Evolutionary conservation across 768 basidiomycete genomes (phyloP).

Genomic region (Lactarius hengduanensis): DNA sequence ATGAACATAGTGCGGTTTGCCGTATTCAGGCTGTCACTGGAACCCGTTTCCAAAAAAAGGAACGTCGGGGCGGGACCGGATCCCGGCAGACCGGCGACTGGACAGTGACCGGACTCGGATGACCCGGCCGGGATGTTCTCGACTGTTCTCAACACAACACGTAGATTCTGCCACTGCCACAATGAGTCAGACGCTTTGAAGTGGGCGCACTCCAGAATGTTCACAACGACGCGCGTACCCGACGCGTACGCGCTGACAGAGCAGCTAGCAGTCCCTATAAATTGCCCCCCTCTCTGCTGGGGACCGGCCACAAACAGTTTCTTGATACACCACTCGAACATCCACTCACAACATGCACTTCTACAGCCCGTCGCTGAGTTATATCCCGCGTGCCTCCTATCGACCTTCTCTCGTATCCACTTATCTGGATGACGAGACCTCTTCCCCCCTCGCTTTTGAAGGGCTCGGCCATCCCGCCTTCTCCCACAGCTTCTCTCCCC

Average conservation of each 20-base stretch:
- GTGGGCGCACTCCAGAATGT: not conserved
- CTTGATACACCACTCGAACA: not conserved
- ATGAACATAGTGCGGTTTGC: no score
- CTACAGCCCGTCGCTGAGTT: constrained; percentile 9
- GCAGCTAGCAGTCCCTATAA: constrained; percentile 10
- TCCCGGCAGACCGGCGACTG: not conserved
- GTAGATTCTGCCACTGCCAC: no score
- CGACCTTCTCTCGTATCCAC: not conserved
- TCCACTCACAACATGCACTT: constrained; percentile 9
- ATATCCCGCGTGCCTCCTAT: constrained; percentile 2
- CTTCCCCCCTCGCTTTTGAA: not conserved
- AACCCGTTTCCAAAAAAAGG: no score
- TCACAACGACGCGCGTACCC: constrained; percentile 17
- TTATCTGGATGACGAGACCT: not conserved
- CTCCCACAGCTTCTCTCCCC: not conserved
- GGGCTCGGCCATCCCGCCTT: not conserved
- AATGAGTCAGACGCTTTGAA: not conserved
- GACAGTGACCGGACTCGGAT: no score
- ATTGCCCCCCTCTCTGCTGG: not conserved
- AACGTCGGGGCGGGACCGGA: not conserved
- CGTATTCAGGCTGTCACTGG: no score
- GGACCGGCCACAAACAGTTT: not conserved
- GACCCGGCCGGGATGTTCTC: not conserved
- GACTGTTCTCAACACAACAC: not conserved
- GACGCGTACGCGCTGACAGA: constrained; percentile 25